Conservation (phyloP, 75 land plant species). For the Chamaecyparis obtusa region DNA sequence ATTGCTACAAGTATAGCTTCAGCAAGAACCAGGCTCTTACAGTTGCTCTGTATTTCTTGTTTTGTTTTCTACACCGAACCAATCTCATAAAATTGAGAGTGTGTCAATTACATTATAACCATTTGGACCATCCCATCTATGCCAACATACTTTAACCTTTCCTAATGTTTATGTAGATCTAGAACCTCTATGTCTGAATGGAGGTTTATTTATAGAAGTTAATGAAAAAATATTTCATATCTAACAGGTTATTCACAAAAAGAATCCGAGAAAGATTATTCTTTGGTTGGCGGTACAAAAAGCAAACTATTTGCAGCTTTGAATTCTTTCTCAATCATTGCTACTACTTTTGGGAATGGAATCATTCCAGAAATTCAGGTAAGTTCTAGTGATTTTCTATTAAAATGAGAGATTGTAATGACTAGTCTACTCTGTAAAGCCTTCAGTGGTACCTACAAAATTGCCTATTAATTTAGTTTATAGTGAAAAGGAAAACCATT, state of each 20-base stretch:
- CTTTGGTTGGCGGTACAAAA: slow-evolving; percentile 31
- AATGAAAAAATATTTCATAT: background rate
- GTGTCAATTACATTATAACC: too few species aligned
- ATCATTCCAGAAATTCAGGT: slow-evolving; percentile 96
- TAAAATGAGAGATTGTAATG: background rate
- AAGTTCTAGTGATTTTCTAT: background rate
- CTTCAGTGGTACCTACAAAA: background rate
- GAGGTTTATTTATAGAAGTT: background rate
- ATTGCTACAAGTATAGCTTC: background rate
- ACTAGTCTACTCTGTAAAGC: background rate
- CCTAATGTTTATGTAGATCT: background rate
- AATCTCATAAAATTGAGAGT: background rate
- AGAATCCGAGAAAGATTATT: slow-evolving; percentile 54
- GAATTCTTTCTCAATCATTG: slow-evolving; percentile 76
- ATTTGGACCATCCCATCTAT: background rate
- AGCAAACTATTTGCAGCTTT: slow-evolving; percentile 52
- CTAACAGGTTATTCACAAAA: slow-evolving; percentile 44
- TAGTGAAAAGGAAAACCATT: too few species aligned
- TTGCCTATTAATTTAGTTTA: background rate
- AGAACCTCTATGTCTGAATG: background rate
- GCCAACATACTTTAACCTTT: background rate
- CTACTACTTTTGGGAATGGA: slow-evolving; percentile 77
- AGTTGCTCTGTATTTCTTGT: background rate
- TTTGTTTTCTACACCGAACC: background rate
- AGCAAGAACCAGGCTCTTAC: background rate